A percentile compares a stretch with the other conserved stretches of the same genome.
These are phyloP conservation scores for Fragilaria radians DNA, from an alignment of 108 stramenopile genomes.

Conservation along the genomic window DNA sequence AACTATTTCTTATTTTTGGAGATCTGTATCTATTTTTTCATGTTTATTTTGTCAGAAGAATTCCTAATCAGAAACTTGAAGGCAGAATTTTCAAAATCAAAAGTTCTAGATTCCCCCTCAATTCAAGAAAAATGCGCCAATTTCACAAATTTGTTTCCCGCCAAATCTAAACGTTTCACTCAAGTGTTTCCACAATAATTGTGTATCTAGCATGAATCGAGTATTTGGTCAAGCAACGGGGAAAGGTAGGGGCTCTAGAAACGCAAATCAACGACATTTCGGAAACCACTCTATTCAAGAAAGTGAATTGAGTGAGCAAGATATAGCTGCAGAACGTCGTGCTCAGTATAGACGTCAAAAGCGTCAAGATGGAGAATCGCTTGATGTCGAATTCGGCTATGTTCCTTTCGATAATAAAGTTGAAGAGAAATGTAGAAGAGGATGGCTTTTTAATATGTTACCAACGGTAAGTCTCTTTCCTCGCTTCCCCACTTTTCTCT, in stretches of 20 bases:
- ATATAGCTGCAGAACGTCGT: conserved; percentile 22
- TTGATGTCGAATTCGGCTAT: conserved; percentile 61
- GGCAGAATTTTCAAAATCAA: too few relatives aligned
- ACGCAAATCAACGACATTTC: conserved; percentile 63
- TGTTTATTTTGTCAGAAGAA: too few relatives aligned
- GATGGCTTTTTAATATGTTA: conserved; percentile 91
- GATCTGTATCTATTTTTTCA: too few relatives aligned
- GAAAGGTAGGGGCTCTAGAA: conserved; percentile 1
- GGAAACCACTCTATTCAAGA: conserved; percentile 17
- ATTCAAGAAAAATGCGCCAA: too few relatives aligned
- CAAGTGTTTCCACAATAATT: too few relatives aligned
- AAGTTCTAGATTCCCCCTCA: too few relatives aligned
- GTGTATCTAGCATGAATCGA: neutral
- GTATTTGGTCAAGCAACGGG: conserved; percentile 40
- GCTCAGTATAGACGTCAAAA: conserved; percentile 20
- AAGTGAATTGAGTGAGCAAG: conserved; percentile 15
- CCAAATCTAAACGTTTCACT: neutral
- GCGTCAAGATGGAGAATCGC: conserved; percentile 40
- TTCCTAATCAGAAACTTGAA: too few relatives aligned
- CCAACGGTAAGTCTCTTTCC: conserved; percentile 58
- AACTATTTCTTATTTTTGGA: too few relatives aligned
- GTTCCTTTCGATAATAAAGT: conserved; percentile 33
- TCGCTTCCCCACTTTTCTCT: neutral
- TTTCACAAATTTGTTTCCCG: neutral
- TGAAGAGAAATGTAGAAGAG: conserved; percentile 29